phyloP scores from a whole-genome alignment of 2,329 filamentous ascomycete species.

The Pezicula neosporulosa region DNA sequence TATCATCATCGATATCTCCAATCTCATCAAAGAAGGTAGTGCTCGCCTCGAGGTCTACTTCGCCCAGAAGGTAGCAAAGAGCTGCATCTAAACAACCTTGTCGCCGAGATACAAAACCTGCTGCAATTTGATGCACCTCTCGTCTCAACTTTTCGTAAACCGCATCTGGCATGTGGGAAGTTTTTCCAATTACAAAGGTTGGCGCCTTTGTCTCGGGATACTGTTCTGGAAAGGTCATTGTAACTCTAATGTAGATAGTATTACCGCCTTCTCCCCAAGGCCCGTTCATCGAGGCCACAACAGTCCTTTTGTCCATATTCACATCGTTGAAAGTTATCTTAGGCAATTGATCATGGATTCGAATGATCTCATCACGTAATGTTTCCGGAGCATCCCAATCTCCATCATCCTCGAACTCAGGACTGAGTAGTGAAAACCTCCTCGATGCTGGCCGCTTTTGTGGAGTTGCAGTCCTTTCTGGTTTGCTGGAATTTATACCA shows the following conservation, averaged over 20 bases:
- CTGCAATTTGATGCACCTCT: conserved; percentile 54
- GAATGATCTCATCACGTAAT: conserved; percentile 62
- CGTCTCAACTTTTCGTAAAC: conserved; percentile 49
- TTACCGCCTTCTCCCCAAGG: conserved; percentile 58
- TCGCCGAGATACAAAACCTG: conserved; percentile 51
- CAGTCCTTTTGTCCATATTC: conserved; percentile 56
- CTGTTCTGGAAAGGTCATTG: conserved; percentile 53
- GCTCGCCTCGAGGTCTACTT: conserved; percentile 57
- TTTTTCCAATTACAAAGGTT: conserved; percentile 58
- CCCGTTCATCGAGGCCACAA: conserved; percentile 60
- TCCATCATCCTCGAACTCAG: conserved; percentile 28
- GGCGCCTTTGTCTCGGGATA: conserved; percentile 58
- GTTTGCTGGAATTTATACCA: conserved; percentile 57
- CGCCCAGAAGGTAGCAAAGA: conserved; percentile 61
- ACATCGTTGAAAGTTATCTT: conserved; percentile 64
- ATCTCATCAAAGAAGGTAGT: conserved; percentile 56
- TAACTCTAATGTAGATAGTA: conserved; percentile 59
- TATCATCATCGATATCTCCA: conserved; percentile 54
- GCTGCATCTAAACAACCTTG: conserved; percentile 61
- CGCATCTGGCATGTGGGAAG: conserved; percentile 56
- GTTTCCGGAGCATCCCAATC: conserved; percentile 58
- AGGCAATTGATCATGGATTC: conserved; percentile 57
- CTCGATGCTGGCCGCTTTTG: conserved; percentile 20
- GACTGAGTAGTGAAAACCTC: conserved; percentile 25
- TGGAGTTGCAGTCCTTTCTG: conserved; percentile 11